These are phyloP conservation scores for Whalleya microplaca DNA, from an alignment of 2,329 filamentous ascomycete species.

Conservation along the genomic window DNA sequence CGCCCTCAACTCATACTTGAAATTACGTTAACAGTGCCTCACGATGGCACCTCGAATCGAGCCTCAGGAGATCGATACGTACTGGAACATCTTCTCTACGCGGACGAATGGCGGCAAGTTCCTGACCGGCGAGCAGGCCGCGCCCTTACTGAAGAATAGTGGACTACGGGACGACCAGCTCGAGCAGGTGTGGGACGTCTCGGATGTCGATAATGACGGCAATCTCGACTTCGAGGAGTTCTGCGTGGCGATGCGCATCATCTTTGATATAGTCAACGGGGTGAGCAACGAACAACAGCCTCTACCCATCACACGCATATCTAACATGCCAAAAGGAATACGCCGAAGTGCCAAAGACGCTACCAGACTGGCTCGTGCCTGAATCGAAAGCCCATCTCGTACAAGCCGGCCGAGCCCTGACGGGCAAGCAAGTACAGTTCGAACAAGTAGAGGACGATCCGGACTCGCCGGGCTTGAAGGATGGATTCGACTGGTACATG, in stretches of 20 bases:
- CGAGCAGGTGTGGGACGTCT: conserved; percentile 96
- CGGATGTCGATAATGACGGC: conserved; percentile 96
- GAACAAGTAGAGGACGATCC: conserved; percentile 83
- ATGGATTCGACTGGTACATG: conserved; percentile 99
- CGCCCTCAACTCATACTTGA: not conserved
- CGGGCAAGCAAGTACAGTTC: conserved; percentile 79
- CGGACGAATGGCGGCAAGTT: conserved; percentile 63
- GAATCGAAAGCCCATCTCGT: conserved; percentile 93
- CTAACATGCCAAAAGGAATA: conserved; percentile 67
- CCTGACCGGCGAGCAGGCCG: conserved; percentile 64
- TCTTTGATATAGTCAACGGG: conserved; percentile 96
- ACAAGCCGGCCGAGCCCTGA: conserved; percentile 79
- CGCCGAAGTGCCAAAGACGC: conserved; percentile 77
- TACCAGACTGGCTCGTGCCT: conserved; percentile 96
- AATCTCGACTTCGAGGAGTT: conserved; percentile 99
- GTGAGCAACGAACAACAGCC: conserved; percentile 48
- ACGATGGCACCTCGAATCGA: conserved; percentile 65
- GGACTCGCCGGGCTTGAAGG: conserved; percentile 83
- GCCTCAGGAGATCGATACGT: conserved; percentile 65
- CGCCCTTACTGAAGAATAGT: conserved; percentile 66
- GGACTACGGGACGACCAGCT: conserved; percentile 74
- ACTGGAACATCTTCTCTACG: conserved; percentile 67
- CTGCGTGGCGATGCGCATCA: conserved; percentile 96
- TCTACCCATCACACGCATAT: not conserved
- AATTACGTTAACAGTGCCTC: conserved; percentile 6